Evolutionary conservation across 1,139 yeast genomes (phyloP), one percentile per base, ranked within the genome.

Genomic region (Zygosaccharomyces sapae): DNA sequence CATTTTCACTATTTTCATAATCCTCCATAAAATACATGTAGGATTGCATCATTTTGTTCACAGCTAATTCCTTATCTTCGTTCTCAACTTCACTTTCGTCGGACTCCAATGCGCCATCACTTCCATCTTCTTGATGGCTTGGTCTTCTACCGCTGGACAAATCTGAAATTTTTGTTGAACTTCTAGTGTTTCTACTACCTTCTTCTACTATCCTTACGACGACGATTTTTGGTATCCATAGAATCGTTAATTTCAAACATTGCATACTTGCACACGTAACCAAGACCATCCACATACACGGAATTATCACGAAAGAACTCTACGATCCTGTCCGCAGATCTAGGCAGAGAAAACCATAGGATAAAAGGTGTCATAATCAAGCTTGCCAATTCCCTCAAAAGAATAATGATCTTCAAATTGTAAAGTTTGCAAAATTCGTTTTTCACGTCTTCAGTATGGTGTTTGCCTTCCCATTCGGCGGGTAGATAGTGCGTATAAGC

Each of bases 231-330:
- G 5, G 35, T 24, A 10, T 31, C 40, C 9, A 33, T 19, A 3
- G 42, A 18, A 3, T 40, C 43, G 13, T 40, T 33, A 29, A 83
- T 79, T 57, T 86, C 86, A 67, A 92, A 94, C 81, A 87, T 86
- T 2, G 98, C 97, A 73, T 83, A 88, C 38, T 87, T 83, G 63
- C 98, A 92, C 31, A 92, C 95, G 60, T 89, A 86, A 0, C 98
- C 99, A 38, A 92, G 71, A 0, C 97, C 97, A 68, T 90, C 97
- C 41, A 90, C 88, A 64, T 90, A 94, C 8, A 89, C 81, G 8
- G 95, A 82, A 56, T 80, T 84, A 52, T 92, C 97, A 48, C 97
- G 69, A 66, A 90, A 87, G 61, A 92, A 92, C 62, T 92, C 97
- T 33, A 92, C 79, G 38, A 92, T 84, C 31, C 79, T 73, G 29